Percentiles rank a stretch among this genome's conserved stretches.
phyloP scores from a whole-genome alignment of 2,329 filamentous ascomycete species.

The Torrubiella hemipterigena region DNA sequence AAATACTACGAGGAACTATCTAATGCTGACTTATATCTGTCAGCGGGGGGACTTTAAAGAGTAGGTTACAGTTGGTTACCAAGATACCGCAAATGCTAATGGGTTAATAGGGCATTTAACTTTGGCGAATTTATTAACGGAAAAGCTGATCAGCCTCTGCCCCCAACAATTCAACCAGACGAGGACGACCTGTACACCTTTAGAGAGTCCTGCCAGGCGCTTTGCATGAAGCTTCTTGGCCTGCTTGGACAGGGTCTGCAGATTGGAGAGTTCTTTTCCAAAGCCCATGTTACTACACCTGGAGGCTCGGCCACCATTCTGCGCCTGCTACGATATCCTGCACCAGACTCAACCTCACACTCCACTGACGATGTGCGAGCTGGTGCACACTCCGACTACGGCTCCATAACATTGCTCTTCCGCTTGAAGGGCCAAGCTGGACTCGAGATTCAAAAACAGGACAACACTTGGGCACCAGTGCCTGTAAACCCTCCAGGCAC shows the following conservation, averaged over 20 bases:
- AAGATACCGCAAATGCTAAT: conserved; percentile 4
- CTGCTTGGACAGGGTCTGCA: conserved; percentile 69
- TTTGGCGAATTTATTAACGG: conserved; percentile 64
- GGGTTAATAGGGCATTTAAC: conserved; percentile 65
- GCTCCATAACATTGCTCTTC: conserved; percentile 64
- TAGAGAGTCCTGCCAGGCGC: conserved; percentile 53
- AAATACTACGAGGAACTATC: neutral
- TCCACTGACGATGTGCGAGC: conserved; percentile 58
- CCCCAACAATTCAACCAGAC: conserved; percentile 46
- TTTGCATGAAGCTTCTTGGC: conserved; percentile 61
- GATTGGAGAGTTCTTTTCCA: conserved; percentile 41
- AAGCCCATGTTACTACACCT: conserved; percentile 31
- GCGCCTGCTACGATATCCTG: conserved; percentile 63
- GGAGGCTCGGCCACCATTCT: conserved; percentile 47
- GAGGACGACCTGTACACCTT: conserved; percentile 55
- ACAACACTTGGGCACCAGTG: conserved; percentile 47
- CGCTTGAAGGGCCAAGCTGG: conserved; percentile 76
- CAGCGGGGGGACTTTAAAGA: conserved; percentile 82
- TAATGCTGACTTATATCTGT: neutral
- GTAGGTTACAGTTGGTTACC: conserved; percentile 29
- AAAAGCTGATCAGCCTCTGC: conserved; percentile 67
- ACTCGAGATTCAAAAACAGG: conserved; percentile 62
- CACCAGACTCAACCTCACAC: conserved; percentile 30
- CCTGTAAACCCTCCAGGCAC: conserved; percentile 53
- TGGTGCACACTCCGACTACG: conserved; percentile 86